phyloP scores from a whole-genome alignment of 352 stramenopile genomes.

The Phytophthora tubulina region DNA sequence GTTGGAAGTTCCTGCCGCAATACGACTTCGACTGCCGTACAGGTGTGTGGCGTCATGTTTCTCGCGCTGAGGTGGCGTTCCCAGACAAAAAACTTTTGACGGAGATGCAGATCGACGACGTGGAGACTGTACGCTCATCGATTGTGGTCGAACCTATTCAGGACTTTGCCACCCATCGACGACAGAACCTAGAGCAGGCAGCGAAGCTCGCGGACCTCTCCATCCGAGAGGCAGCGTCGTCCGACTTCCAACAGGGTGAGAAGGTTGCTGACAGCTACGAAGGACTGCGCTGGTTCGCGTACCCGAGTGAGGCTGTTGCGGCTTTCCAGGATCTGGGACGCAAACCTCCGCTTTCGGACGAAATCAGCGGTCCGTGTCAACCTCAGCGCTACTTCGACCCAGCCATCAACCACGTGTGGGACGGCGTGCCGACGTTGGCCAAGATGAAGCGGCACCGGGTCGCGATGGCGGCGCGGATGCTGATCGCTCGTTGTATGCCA shows the following conservation, averaged over 20 bases:
- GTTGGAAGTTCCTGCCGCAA: conserved; percentile 93
- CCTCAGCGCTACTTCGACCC: conserved; percentile 43
- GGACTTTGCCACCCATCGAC: conserved; percentile 24
- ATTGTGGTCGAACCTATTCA: conserved; percentile 17
- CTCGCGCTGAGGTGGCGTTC: conserved; percentile 24
- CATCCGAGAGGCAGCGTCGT: conserved; percentile 25
- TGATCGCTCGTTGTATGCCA: conserved; percentile 29
- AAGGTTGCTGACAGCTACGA: conserved; percentile 35
- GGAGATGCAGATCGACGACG: conserved; percentile 26
- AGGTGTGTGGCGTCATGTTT: conserved; percentile 89
- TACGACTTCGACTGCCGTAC: conserved; percentile 96
- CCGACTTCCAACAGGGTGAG: conserved; percentile 18
- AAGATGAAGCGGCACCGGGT: conserved; percentile 33
- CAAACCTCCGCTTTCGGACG: conserved; percentile 31
- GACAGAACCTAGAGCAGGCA: conserved; percentile 33
- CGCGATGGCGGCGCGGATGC: conserved; percentile 18
- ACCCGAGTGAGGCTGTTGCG: conserved; percentile 37
- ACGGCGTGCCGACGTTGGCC: conserved; percentile 33
- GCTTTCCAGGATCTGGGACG: conserved; percentile 21
- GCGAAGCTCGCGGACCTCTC: conserved; percentile 27
- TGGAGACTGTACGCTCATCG: conserved; percentile 10
- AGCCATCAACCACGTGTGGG: conserved; percentile 30
- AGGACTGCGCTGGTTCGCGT: conserved; percentile 46
- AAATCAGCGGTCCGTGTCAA: conserved; percentile 43
- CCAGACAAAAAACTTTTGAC: conserved; percentile 34